phyloP scores from a whole-genome alignment of 2,329 filamentous ascomycete genomes.

The Beauveria varroae region DNA sequence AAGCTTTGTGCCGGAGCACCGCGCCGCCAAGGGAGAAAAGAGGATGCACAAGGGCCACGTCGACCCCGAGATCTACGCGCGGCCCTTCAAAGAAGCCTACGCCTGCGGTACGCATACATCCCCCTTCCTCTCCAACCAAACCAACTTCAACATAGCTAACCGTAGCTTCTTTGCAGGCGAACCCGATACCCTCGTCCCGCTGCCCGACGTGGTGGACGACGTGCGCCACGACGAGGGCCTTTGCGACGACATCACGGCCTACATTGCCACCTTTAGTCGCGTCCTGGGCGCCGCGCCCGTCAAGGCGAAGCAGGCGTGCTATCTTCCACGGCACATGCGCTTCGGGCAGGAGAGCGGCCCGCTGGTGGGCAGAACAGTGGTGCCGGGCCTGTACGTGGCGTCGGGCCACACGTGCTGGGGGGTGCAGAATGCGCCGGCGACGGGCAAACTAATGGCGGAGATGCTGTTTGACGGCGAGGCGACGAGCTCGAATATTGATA shows the following conservation, averaged over 20 bases:
- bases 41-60: constrained; percentile 54
- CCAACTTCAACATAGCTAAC: neutral
- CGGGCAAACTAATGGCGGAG: constrained; percentile 73
- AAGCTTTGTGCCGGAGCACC: constrained; percentile 50
- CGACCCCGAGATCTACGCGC: constrained; percentile 87
- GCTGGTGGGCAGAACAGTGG: constrained; percentile 67
- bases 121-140: neutral
- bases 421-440: constrained; percentile 90
- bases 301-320: constrained; percentile 79
- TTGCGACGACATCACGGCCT: constrained; percentile 80
- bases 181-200: constrained; percentile 65
- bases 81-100: constrained; percentile 84
- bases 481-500: constrained; percentile 58
- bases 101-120: constrained; percentile 59
- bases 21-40: constrained; percentile 39
- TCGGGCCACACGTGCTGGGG: constrained; percentile 97
- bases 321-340: constrained; percentile 69
- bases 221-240: constrained; percentile 68
- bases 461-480: constrained; percentile 66
- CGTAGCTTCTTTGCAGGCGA: constrained; percentile 42
- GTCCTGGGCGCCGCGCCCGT: constrained; percentile 61
- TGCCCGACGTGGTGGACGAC: constrained; percentile 68
- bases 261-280: constrained; percentile 61
- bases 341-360: constrained; percentile 58
- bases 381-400: constrained; percentile 71